Conservation (phyloP, 192 early-diverging fungal genomes). For the Lobosporangium transversale region DNA sequence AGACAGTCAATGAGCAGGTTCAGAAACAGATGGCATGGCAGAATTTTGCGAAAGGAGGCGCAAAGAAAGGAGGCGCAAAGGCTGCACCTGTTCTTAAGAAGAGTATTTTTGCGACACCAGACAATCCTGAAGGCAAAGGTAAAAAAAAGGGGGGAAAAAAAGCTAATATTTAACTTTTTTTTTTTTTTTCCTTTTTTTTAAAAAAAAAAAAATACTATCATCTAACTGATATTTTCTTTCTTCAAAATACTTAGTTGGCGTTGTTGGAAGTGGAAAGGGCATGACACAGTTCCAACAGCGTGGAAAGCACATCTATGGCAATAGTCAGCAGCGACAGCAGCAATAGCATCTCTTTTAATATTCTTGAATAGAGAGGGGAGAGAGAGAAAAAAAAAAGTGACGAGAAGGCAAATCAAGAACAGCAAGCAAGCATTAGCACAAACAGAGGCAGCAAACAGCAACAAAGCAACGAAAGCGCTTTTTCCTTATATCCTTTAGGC, state of each 20-base stretch:
- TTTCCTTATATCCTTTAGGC: not conserved
- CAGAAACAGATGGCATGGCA: slow-evolving; percentile 82
- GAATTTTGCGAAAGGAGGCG: slow-evolving; percentile 70
- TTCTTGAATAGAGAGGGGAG: no score
- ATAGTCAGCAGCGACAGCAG: not conserved
- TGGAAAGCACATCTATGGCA: slow-evolving; percentile 77
- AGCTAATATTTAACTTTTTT: not conserved
- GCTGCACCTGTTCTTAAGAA: slow-evolving; percentile 65
- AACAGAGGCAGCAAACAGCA: not conserved
- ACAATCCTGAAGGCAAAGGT: slow-evolving; percentile 80
- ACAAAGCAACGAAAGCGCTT: not conserved
- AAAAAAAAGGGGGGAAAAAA: slow-evolving; percentile 8
- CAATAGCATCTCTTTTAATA: no score
- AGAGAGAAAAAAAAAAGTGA: no score
- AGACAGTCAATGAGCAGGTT: slow-evolving; percentile 67
- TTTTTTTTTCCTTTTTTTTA: no score
- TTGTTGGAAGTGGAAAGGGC: slow-evolving; percentile 80
- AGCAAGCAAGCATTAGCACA: no score
- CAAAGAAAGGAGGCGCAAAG: slow-evolving; percentile 57
- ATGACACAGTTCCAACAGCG: slow-evolving; percentile 82
- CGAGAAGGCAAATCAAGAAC: no score
- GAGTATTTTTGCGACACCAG: slow-evolving; percentile 85
- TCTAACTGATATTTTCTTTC: no score
- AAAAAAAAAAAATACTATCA: no score
- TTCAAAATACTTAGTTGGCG: no score